A percentile compares a stretch with the other conserved stretches of the same genome.
These are phyloP conservation scores for Ophiostoma fasciatum DNA, from an alignment of 2,329 filamentous ascomycete species.

Conservation along the genomic window DNA sequence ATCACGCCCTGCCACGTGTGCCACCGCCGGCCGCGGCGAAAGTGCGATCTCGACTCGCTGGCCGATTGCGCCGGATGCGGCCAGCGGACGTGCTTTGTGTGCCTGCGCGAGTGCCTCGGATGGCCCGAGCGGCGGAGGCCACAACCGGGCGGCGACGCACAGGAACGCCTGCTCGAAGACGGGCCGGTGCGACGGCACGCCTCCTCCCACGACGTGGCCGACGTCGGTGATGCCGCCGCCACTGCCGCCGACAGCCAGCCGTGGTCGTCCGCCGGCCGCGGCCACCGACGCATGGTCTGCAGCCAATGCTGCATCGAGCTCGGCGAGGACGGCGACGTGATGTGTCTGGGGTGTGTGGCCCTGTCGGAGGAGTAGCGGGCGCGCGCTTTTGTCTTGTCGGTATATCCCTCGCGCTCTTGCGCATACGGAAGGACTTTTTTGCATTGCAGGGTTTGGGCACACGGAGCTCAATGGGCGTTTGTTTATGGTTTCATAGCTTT, in stretches of 20 bases:
- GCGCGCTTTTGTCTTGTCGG: neutral
- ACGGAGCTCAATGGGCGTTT: too few species aligned
- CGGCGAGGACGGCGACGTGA: slow-evolving; percentile 48
- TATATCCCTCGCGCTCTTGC: neutral
- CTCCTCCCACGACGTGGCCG: too few species aligned
- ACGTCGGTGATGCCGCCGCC: too few species aligned
- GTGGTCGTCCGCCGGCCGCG: too few species aligned
- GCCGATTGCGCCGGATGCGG: slow-evolving; percentile 48
- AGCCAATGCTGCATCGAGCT: slow-evolving; percentile 55
- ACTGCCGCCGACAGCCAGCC: too few species aligned
- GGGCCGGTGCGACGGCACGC: too few species aligned
- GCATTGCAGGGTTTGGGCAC: too few species aligned
- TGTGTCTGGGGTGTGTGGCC: slow-evolving; percentile 47
- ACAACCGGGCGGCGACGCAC: neutral
- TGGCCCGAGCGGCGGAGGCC: slow-evolving; percentile 21
- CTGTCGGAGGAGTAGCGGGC: slow-evolving; percentile 13
- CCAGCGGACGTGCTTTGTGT: slow-evolving; percentile 52
- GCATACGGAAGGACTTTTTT: too few species aligned
- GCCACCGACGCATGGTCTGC: slow-evolving; percentile 42
- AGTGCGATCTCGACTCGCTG: slow-evolving; percentile 50
- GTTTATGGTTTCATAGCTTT: neutral
- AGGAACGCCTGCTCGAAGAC: slow-evolving; percentile 2
- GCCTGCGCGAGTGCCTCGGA: slow-evolving; percentile 46
- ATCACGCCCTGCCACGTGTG: slow-evolving; percentile 48
- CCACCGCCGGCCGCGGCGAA: slow-evolving; percentile 48